Evolutionary conservation across 495 filamentous ascomycete species (phyloP).

Genomic region (Emericellopsis terricola): DNA sequence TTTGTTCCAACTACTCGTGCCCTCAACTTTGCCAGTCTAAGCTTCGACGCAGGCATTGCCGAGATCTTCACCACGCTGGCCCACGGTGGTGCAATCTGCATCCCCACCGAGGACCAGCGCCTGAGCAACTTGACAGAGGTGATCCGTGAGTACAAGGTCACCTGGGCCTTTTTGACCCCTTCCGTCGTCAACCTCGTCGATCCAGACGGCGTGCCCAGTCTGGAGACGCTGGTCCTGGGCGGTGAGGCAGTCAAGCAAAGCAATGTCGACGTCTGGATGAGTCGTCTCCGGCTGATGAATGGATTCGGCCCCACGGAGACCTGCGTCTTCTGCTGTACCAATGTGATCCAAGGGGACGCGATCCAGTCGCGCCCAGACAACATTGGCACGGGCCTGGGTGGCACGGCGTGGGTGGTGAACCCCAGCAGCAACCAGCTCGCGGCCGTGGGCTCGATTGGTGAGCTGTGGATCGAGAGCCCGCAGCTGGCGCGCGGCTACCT

Average conservation of each 20-base stretch:
- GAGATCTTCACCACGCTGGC: background rate
- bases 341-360: background rate
- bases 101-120: slow-evolving; percentile 9
- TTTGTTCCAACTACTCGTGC: background rate
- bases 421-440: slow-evolving; percentile 18
- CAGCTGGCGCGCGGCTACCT: slow-evolving; percentile 21
- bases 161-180: slow-evolving; percentile 31
- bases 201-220: slow-evolving; percentile 14
- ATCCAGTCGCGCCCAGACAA: slow-evolving; percentile 8
- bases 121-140: slow-evolving; percentile 17
- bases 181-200: slow-evolving; percentile 24
- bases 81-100: background rate
- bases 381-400: slow-evolving; percentile 8
- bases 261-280: slow-evolving; percentile 2
- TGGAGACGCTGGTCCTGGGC: background rate
- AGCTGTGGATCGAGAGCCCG: slow-evolving; percentile 17
- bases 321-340: slow-evolving; percentile 19
- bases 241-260: background rate
- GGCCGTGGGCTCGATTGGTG: slow-evolving; percentile 26
- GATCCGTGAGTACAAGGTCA: slow-evolving; percentile 25
- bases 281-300: slow-evolving; percentile 13
- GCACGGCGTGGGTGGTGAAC: slow-evolving; percentile 23
- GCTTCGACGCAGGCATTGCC: background rate
- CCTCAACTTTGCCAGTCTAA: background rate
- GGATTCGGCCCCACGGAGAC: slow-evolving; percentile 28